Evolutionary conservation across 2,329 filamentous ascomycete genomes (phyloP).

Genomic region (Lachnellula hyalina): DNA sequence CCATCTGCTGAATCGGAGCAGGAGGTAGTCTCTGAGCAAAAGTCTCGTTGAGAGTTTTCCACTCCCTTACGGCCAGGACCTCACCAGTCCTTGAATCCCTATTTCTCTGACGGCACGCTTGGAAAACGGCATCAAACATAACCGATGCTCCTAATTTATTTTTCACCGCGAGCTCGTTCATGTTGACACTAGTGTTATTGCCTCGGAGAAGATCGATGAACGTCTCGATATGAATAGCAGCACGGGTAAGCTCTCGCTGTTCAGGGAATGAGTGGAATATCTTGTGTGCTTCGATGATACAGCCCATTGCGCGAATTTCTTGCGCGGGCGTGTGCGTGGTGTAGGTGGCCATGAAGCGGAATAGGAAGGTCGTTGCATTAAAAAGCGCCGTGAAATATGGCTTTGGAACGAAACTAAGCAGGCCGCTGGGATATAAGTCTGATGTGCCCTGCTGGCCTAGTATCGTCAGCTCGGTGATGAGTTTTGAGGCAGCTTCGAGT

Average conservation of each 20-base stretch:
- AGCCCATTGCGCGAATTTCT: too few relatives aligned
- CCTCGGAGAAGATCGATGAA: too few relatives aligned
- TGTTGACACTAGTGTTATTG: neutral
- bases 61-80: too few relatives aligned
- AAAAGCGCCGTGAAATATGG: slow-evolving; percentile 6
- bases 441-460: slow-evolving; percentile 1
- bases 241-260: too few relatives aligned
- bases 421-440: slow-evolving; percentile 1
- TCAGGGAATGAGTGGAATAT: too few relatives aligned
- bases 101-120: slow-evolving; percentile 10
- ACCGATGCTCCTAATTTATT: slow-evolving; percentile 6
- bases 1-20: too few relatives aligned
- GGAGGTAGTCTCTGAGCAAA: too few relatives aligned
- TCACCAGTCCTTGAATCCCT: slow-evolving; percentile 1
- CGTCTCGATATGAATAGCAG: too few relatives aligned
- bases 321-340: neutral
- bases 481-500: slow-evolving; percentile 1
- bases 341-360: slow-evolving; percentile 5
- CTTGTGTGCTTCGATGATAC: too few relatives aligned
- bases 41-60: too few relatives aligned
- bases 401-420: slow-evolving; percentile 4
- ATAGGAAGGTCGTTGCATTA: slow-evolving; percentile 7
- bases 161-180: slow-evolving; percentile 3
- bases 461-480: neutral
- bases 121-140: slow-evolving; percentile 8